phyloP scores from a whole-genome alignment of 805 yeast species.

The Kodamaea nitidulidarum region DNA sequence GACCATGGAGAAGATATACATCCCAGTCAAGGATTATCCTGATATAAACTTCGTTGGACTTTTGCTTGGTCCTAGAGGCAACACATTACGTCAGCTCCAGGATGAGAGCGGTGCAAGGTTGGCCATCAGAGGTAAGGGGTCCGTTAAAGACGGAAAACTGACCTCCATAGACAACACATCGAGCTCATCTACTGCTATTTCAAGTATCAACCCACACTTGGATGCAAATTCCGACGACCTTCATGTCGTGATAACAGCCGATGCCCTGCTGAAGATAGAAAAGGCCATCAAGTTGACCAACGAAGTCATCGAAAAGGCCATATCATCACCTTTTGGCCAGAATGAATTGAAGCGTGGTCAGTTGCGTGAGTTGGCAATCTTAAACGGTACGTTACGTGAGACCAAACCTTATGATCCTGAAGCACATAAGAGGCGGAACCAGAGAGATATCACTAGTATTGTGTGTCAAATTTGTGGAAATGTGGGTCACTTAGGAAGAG shows the following conservation, averaged over 20 bases:
- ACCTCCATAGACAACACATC: constrained; percentile 41
- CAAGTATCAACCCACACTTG: constrained; percentile 20
- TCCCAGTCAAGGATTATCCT: constrained; percentile 85
- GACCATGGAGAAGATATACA: constrained; percentile 74
- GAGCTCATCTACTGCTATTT: constrained; percentile 15
- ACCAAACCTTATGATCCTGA: constrained; percentile 53
- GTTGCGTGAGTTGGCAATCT: constrained; percentile 82
- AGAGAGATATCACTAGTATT: constrained; percentile 45
- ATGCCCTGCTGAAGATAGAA: constrained; percentile 68
- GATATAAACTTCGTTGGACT: constrained; percentile 90
- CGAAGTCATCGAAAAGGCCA: constrained; percentile 75
- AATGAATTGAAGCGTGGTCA: constrained; percentile 90
- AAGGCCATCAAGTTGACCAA: constrained; percentile 73
- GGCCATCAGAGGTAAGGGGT: constrained; percentile 92
- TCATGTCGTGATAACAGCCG: constrained; percentile 85
- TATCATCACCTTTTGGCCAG: constrained; percentile 87
- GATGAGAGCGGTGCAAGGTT: constrained; percentile 83
- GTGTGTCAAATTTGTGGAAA: constrained; percentile 78
- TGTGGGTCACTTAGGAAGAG: constrained; percentile 83
- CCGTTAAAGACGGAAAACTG: constrained; percentile 84
- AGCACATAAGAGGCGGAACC: constrained; percentile 33
- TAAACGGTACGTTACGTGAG: constrained; percentile 91
- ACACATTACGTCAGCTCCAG: constrained; percentile 76
- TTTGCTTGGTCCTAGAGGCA: constrained; percentile 92
- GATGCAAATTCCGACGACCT: constrained; percentile 57